These are phyloP conservation scores for Vigna radiata DNA, from an alignment of 306 rosid genomes.

Conservation along the genomic window DNA sequence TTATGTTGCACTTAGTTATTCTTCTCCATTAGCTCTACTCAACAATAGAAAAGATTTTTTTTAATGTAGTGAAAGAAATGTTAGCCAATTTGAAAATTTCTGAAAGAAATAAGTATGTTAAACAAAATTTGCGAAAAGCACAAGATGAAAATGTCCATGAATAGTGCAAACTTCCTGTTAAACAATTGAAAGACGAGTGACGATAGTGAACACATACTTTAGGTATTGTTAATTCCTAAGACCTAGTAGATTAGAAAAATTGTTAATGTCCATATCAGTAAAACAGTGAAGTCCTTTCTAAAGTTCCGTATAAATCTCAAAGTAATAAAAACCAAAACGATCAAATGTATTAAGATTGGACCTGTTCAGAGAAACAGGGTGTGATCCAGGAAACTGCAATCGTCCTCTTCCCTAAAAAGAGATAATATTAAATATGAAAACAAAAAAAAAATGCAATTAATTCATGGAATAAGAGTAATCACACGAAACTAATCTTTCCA, in stretches of 20 bases:
- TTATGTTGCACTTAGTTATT: constrained; percentile 16
- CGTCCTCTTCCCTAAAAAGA: constrained; percentile 73
- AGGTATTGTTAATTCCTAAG: constrained; percentile 36
- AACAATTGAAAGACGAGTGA: constrained; percentile 17
- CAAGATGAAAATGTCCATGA: constrained; percentile 31
- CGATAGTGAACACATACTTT: constrained; percentile 5
- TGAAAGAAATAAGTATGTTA: background rate
- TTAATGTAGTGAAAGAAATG: constrained; percentile 34
- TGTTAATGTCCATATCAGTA: constrained; percentile 10
- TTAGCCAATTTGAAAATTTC: background rate
- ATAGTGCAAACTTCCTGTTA: constrained; percentile 3
- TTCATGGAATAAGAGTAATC: constrained; percentile 20
- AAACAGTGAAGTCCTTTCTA: constrained; percentile 27
- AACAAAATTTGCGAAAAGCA: constrained; percentile 27
- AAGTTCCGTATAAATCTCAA: constrained; percentile 9
- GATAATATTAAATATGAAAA: constrained; percentile 33
- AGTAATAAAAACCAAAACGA: constrained; percentile 32
- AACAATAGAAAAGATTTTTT: constrained; percentile 5
- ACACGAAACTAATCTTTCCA: constrained; percentile 8
- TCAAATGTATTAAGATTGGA: constrained; percentile 40
- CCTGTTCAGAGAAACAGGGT: constrained; percentile 98
- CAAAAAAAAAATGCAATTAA: constrained; percentile 34
- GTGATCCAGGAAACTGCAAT: constrained; percentile 90
- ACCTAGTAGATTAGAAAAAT: background rate
- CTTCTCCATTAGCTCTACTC: constrained; percentile 27